Evolutionary conservation across 495 filamentous ascomycete species (phyloP).

Genomic region (Daldinia decipiens): DNA sequence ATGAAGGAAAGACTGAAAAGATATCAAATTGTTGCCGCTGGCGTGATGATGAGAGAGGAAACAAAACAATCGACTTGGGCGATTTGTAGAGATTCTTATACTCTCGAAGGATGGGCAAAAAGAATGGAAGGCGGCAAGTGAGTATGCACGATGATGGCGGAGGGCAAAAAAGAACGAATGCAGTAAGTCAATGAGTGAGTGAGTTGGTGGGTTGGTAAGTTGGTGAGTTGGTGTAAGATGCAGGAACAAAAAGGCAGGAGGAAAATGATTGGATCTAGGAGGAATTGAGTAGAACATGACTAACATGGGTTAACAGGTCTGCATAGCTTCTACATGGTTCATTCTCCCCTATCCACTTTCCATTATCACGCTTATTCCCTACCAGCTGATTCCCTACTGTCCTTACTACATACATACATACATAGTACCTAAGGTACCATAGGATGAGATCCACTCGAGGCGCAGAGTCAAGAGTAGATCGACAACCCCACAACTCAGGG

Average conservation of each 20-base stretch:
- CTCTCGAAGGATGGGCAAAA: constrained; percentile 38
- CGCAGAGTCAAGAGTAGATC: constrained; percentile 37
- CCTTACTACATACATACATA: no score
- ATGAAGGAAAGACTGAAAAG: constrained; percentile 47
- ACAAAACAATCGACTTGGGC: constrained; percentile 44
- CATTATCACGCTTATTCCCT: not conserved
- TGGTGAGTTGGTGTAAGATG: constrained; percentile 27
- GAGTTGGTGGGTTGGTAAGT: no score
- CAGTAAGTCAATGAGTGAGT: constrained; percentile 16
- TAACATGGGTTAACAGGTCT: not conserved
- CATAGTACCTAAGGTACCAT: not conserved
- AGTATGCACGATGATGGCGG: constrained; percentile 40
- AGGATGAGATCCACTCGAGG: constrained; percentile 37
- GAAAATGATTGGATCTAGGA: constrained; percentile 46
- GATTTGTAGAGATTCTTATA: constrained; percentile 47
- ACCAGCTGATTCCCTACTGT: not conserved
- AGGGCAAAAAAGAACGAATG: constrained; percentile 33
- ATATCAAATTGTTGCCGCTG: constrained; percentile 41
- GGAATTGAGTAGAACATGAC: constrained; percentile 42
- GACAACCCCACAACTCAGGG: constrained; percentile 35
- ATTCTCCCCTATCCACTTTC: constrained; percentile 1
- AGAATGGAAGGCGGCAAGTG: constrained; percentile 41
- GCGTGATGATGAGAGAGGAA: constrained; percentile 38
- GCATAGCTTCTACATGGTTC: not conserved
- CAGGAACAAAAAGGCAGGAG: constrained; percentile 42